phyloP scores from a whole-genome alignment of 345 rosid species.

The Corchorus olitorius region DNA sequence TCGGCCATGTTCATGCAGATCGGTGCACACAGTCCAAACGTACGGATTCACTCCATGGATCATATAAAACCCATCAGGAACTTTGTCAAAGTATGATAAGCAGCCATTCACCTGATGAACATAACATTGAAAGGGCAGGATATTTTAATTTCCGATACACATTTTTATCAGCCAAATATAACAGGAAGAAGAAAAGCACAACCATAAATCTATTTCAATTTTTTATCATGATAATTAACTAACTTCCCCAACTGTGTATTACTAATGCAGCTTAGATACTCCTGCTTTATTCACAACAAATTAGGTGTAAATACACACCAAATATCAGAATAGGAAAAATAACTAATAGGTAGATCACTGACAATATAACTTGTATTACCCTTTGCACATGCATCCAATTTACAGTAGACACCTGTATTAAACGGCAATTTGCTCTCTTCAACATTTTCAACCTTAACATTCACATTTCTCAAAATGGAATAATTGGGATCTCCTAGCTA shows the following conservation, averaged over 20 bases:
- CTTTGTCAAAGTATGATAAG: slow-evolving; percentile 84
- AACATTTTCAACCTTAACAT: neutral
- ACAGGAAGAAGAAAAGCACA: neutral
- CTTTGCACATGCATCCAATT: neutral
- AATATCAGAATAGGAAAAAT: neutral
- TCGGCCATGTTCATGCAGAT: slow-evolving; percentile 80
- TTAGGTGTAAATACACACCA: neutral
- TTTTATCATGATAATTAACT: neutral
- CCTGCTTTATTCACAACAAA: neutral
- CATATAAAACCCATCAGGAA: slow-evolving; percentile 96
- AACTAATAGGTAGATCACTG: neutral
- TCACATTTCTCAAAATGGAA: neutral
- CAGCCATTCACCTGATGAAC: slow-evolving; percentile 89
- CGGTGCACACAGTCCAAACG: slow-evolving; percentile 89
- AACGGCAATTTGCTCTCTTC: neutral
- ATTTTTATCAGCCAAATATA: slow-evolving; percentile 8
- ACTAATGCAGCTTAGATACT: neutral
- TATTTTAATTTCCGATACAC: slow-evolving; percentile 5
- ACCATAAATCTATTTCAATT: neutral
- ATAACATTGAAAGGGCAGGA: slow-evolving; percentile 25
- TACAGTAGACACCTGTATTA: neutral
- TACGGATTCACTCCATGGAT: slow-evolving; percentile 90
- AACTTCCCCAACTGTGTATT: slow-evolving; percentile 3
- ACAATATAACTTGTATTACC: neutral
- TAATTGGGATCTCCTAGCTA: neutral